phyloP scores from a whole-genome alignment of 2,329 filamentous ascomycete genomes.

The Thelonectria blattea region DNA sequence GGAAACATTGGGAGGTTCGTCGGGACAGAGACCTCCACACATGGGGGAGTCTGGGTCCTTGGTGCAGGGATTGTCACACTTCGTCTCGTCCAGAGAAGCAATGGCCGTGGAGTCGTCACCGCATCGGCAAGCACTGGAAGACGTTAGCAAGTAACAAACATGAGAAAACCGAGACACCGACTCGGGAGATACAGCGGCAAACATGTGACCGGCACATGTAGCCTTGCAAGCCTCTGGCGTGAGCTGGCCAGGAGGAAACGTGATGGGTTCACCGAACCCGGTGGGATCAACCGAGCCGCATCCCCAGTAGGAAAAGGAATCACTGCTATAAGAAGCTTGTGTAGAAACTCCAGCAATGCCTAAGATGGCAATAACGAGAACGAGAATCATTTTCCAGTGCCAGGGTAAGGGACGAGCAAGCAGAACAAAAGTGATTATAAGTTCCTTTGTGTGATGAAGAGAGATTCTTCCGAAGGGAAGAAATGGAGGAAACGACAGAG shows the following conservation, averaged over 20 bases:
- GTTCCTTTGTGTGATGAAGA: not conserved
- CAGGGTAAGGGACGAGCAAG: not conserved
- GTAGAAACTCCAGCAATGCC: slow-evolving; percentile 24
- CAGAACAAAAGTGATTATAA: not conserved
- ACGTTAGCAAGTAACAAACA: slow-evolving; percentile 14
- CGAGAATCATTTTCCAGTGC: slow-evolving; percentile 29
- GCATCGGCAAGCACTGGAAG: slow-evolving; percentile 43
- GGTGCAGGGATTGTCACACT: slow-evolving; percentile 43
- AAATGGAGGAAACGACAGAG: not conserved
- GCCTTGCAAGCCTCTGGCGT: slow-evolving; percentile 29
- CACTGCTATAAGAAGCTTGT: slow-evolving; percentile 26
- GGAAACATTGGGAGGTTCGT: slow-evolving; percentile 37
- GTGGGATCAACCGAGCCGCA: slow-evolving; percentile 30
- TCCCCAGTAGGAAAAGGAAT: slow-evolving; percentile 34
- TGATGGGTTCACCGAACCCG: slow-evolving; percentile 23
- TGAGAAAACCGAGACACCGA: slow-evolving; percentile 23
- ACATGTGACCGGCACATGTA: slow-evolving; percentile 28
- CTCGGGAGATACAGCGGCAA: slow-evolving; percentile 40
- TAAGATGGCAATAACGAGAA: slow-evolving; percentile 32
- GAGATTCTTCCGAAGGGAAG: not conserved
- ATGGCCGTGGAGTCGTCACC: slow-evolving; percentile 42
- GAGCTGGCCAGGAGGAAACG: slow-evolving; percentile 24
- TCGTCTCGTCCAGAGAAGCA: slow-evolving; percentile 36
- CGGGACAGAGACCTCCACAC: slow-evolving; percentile 43
- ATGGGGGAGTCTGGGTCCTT: slow-evolving; percentile 38